phyloP scores from a whole-genome alignment of 1,284 basidiomycete species.

The Sutorius eximius region DNA sequence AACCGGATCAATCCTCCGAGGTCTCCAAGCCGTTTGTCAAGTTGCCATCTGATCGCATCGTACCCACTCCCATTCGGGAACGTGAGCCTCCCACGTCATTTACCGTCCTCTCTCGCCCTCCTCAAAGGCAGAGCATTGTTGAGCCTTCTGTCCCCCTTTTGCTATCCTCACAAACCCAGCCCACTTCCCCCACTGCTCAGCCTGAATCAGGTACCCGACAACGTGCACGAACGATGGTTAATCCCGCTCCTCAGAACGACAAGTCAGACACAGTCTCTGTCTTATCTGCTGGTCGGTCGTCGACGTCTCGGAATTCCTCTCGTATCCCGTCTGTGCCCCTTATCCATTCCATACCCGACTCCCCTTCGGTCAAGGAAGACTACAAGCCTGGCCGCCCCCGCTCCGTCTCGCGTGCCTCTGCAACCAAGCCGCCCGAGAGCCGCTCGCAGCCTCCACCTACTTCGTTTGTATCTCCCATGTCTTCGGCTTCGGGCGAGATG shows the following conservation, averaged over 20 bases:
- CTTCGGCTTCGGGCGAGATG: constrained; percentile 10
- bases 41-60: constrained; percentile 39
- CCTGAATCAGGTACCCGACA: constrained; percentile 19
- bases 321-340: constrained; percentile 33
- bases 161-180: constrained; percentile 5
- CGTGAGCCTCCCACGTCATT: constrained; percentile 63
- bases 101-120: constrained; percentile 66
- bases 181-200: constrained; percentile 4
- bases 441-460: constrained; percentile 10
- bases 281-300: constrained; percentile 21
- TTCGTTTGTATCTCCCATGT: constrained; percentile 6
- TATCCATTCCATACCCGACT: constrained; percentile 34
- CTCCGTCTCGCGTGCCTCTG: constrained; percentile 15
- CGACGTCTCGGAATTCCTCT: constrained; percentile 25
- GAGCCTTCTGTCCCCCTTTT: constrained; percentile 18
- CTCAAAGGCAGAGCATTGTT: constrained; percentile 30
- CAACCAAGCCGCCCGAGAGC: constrained; percentile 8
- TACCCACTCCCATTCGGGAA: constrained; percentile 64
- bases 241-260: constrained; percentile 16
- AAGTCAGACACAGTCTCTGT: constrained; percentile 31
- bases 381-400: constrained; percentile 19
- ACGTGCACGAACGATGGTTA: constrained; percentile 8
- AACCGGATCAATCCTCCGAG: constrained; percentile 12
- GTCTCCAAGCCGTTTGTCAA: neutral
- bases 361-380: constrained; percentile 33